A percentile compares a stretch with the other conserved stretches of the same genome.
phyloP scores from a whole-genome alignment of 108 stramenopile genomes.

The Nitzschia sp. region DNA sequence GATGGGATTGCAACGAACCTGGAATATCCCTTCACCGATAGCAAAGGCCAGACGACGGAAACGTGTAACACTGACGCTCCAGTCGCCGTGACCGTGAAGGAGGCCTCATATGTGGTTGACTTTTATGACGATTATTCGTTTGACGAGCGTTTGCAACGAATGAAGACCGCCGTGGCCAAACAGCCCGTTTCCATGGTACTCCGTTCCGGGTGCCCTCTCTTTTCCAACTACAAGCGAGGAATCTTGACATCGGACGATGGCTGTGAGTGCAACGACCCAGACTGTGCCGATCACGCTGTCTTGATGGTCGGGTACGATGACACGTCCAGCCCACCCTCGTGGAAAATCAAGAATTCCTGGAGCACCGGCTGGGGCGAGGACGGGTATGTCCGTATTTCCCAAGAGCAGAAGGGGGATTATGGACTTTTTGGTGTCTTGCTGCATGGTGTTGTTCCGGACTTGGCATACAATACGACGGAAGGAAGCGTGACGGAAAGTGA shows the following conservation, averaged over 20 bases:
- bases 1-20: conserved; percentile 40
- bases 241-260: conserved; percentile 77
- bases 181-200: conserved; percentile 58
- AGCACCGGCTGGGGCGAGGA: conserved; percentile 46
- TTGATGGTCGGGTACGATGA: conserved; percentile 84
- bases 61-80: conserved; percentile 23
- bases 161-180: conserved; percentile 46
- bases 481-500: background rate
- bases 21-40: conserved; percentile 57
- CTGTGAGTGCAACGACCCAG: conserved; percentile 43
- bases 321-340: conserved; percentile 45
- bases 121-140: conserved; percentile 34
- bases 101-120: conserved; percentile 33
- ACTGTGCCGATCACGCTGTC: conserved; percentile 83
- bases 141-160: conserved; percentile 41
- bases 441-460: conserved; percentile 38
- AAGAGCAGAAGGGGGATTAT: conserved; percentile 34
- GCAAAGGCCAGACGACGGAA: conserved; percentile 31
- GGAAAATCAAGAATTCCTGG: conserved; percentile 57
- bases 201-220: conserved; percentile 49
- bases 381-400: conserved; percentile 58
- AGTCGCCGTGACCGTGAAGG: conserved; percentile 25
- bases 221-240: conserved; percentile 77
- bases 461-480: background rate
- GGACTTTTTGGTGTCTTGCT: conserved; percentile 63